Evolutionary conservation across 257 asterid species (phyloP), one percentile per base, ranked within the genome.

Genomic region (Anisodus acutangulus): DNA sequence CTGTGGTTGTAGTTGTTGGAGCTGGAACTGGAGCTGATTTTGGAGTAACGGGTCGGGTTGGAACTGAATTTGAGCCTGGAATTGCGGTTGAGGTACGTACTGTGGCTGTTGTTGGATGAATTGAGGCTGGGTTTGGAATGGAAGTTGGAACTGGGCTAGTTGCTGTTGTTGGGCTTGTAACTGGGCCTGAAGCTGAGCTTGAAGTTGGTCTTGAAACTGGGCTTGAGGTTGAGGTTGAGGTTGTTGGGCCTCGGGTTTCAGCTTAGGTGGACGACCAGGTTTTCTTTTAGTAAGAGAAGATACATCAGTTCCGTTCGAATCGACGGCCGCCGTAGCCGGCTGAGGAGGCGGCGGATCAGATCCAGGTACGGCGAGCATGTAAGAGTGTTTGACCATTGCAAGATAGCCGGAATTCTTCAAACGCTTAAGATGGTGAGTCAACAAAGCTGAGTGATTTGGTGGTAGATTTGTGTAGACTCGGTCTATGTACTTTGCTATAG

Each of bases 221-320:
- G 15, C 72, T 66, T 76, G 60, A 39, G 22, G 37, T 49, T 80
- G 35, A 31, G 35, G 35, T 31, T 31, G 35, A 31, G 35, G 68
- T 9, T 57, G 71, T 19, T 62, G 74, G 39, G 89, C 84, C 71
- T 88, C 89, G 12, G 91, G 86, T 84, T 89, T 92, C 51, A 87
- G 84, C 89, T 93, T 93, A n/a, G 93, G 91, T 51, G 98, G 98
- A 22, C 98, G 94, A 37, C 97, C 97, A 19, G 92, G 96, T 80
- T 95, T 88, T 39, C 90, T 84, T 83, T 89, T 92, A 16, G 91
- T 15, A 13, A 90, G 59, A 51, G 81, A 9, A 11, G 89, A 85
- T 71, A 13, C 86, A 17, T 88, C 83, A 41, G 81, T 16, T 5
- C 81, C 81, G 49, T 74, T 68, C 0, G 80, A 83, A 47, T 72